Base-by-base conservation (phyloP, 2,329 filamentous ascomycete genomes). In the Domatiomyces globalis region DNA sequence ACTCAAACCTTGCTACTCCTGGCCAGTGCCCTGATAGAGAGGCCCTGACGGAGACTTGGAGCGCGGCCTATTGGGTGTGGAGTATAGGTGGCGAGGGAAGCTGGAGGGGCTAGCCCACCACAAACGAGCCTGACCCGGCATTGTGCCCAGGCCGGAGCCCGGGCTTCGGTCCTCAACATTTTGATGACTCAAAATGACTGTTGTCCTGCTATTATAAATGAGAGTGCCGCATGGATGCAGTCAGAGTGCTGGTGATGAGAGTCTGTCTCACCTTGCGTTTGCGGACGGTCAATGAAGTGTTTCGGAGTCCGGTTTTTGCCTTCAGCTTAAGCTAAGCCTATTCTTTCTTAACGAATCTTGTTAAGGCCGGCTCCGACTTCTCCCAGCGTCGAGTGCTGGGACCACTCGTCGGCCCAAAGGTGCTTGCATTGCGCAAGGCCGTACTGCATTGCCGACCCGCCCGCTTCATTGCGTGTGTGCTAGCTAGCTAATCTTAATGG, bases 401-500 rank as follows among this genome's bases (percentile, higher is more conserved):
- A 12, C 43, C 5, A 9, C 4, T 10, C 10, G 22, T 27, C 9
- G n/a, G 43, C 22, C 22, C 43, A 8, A 17, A 10, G 10, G 19
- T 27, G 10, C 18, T 45, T 45, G 19, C 43, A 20, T 47, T 18
- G 15, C 20, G 3, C 20, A 27, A 10, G 19, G 17, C 45, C 19
- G 29, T 22, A 33, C 17, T 47, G 20, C 22, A 47, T 47, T 33
- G 27, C 45, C 27, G 45, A 18, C 45, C 43, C 33, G 33, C 19
- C 43, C 43, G 43, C 43, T 45, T 45, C 43, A n/a, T 19, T 27
- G n/a, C 22, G 19, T 25, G 12, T 48, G 7, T 48, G 46, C 46
- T 33, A 20, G 22, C 17, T 25, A 48, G 46, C 46, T 9, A 33
- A 33, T 19, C 27, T 49, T 29, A 22, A 58, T 58, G 56, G 53